Evolutionary conservation across 331 rosid species (phyloP).

Genomic region (Ulmus americana): DNA sequence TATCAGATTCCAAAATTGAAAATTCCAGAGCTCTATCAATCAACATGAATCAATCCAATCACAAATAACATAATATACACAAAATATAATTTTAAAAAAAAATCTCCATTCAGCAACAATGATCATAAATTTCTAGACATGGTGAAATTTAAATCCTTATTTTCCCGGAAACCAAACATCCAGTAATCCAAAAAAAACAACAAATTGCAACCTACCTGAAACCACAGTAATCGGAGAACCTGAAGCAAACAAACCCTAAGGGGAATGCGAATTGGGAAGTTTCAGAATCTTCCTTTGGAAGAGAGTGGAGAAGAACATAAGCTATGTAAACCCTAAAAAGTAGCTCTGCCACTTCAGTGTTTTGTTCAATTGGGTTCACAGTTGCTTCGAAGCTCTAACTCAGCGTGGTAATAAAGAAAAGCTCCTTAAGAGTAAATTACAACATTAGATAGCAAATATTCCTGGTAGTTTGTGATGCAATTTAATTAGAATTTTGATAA

Average conservation of each 20-base stretch:
- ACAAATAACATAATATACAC: background rate
- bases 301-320: background rate
- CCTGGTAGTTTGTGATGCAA: no score
- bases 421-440: background rate
- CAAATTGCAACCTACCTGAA: background rate
- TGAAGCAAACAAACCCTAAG: slow-evolving; percentile 2
- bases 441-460: no score
- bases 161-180: background rate
- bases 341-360: background rate
- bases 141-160: background rate
- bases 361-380: background rate
- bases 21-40: background rate
- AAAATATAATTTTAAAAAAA: background rate
- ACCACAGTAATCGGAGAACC: background rate
- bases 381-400: slow-evolving; percentile 10
- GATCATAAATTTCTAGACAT: background rate
- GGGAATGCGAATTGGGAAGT: slow-evolving; percentile 1
- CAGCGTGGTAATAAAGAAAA: slow-evolving; percentile 23
- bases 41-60: background rate
- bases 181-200: background rate
- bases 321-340: slow-evolving; percentile 18
- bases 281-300: slow-evolving; percentile 9
- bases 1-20: background rate
- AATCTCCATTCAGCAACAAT: background rate
- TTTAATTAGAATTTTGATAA: no score